These are phyloP conservation scores for Rutstroemia sydowiana DNA, from an alignment of 2,329 filamentous ascomycete genomes.

Conservation along the genomic window DNA sequence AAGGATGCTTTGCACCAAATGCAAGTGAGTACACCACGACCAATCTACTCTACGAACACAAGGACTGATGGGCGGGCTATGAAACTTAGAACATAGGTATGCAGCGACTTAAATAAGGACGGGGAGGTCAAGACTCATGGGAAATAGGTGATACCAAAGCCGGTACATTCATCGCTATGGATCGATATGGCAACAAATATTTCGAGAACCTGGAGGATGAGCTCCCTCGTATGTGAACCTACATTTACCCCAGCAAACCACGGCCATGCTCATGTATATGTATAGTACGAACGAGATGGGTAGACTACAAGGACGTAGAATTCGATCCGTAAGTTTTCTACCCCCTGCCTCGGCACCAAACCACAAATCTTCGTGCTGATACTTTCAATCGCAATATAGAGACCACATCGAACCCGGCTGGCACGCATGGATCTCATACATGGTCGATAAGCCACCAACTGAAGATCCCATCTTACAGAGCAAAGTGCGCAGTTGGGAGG, in stretches of 20 bases:
- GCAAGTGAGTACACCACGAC: conserved; percentile 58
- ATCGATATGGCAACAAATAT: conserved; percentile 95
- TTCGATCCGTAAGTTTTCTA: conserved; percentile 56
- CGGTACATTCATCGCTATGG: conserved; percentile 74
- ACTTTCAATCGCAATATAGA: conserved; percentile 32
- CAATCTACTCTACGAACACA: conserved; percentile 17
- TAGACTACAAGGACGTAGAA: conserved; percentile 89
- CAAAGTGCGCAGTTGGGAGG: conserved; percentile 67
- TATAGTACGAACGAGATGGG: conserved; percentile 88
- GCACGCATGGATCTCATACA: conserved; percentile 97
- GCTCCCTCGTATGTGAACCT: conserved; percentile 63
- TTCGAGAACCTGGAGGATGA: conserved; percentile 90
- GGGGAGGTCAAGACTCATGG: conserved; percentile 13
- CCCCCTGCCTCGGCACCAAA: background rate
- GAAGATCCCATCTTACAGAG: conserved; percentile 66
- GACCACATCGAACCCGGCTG: conserved; percentile 90
- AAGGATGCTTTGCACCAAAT: conserved; percentile 90
- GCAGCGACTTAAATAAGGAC: background rate
- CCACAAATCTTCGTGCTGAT: background rate
- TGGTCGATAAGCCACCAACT: conserved; percentile 77
- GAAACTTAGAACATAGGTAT: conserved; percentile 28
- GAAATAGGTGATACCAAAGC: conserved; percentile 86
- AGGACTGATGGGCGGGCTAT: conserved; percentile 14
- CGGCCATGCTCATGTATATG: conserved; percentile 10
- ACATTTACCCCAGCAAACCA: background rate